phyloP scores from a whole-genome alignment of 345 rosid genomes.

The Combretum micranthum region DNA sequence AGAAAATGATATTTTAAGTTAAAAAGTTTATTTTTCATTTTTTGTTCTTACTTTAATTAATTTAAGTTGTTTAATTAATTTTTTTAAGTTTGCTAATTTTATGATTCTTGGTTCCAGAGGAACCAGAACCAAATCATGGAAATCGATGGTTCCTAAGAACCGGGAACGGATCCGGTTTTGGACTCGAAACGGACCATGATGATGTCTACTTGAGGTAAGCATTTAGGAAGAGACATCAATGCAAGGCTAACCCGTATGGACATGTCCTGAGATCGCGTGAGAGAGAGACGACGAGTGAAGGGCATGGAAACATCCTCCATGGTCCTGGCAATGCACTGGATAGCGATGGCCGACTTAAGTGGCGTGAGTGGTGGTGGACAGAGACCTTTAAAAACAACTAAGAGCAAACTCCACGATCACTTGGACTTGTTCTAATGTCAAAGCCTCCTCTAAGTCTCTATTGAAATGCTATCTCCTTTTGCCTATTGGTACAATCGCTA shows the following conservation, averaged over 20 bases:
- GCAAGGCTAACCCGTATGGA: conserved; percentile 84
- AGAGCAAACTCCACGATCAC: conserved; percentile 57
- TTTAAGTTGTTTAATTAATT: too few species aligned
- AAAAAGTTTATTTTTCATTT: too few species aligned
- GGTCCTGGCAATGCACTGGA: conserved; percentile 86
- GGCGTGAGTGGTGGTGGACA: conserved; percentile 87
- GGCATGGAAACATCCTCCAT: conserved; percentile 90
- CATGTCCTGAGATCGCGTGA: conserved; percentile 84
- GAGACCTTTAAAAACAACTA: conserved; percentile 82
- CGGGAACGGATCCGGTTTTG: too few species aligned
- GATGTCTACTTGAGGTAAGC: conserved; percentile 96
- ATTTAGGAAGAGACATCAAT: conserved; percentile 72
- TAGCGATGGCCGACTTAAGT: conserved; percentile 72
- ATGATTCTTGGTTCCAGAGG: too few species aligned
- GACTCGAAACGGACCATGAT: too few species aligned
- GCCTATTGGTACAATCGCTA: conserved; percentile 29
- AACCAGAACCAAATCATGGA: too few species aligned
- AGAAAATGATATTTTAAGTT: too few species aligned
- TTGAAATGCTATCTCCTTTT: conserved; percentile 67
- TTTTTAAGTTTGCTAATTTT: too few species aligned
- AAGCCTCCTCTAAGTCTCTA: conserved; percentile 66
- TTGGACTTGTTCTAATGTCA: conserved; percentile 69
- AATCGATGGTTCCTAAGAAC: too few species aligned
- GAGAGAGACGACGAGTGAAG: conserved; percentile 57
- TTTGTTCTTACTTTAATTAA: too few species aligned